Base-by-base conservation (phyloP, 2,329 filamentous ascomycete species). In the Penicillium sclerotiorum region DNA sequence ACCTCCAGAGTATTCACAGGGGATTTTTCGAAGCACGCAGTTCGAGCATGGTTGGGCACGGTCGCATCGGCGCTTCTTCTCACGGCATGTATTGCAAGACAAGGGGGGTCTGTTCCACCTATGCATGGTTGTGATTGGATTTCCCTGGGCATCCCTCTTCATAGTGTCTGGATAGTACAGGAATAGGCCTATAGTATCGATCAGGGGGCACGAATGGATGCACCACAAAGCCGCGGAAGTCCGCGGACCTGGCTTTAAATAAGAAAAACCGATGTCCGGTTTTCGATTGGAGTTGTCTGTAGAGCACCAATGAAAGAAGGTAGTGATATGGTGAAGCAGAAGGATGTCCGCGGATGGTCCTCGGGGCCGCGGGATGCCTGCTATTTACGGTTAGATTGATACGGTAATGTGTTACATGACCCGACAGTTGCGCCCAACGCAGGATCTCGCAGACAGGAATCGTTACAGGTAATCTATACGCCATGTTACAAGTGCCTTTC, bases 41-140 rank as follows among this genome's bases (percentile, higher is more conserved):
- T 58, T 64, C 8, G 53, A 56, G 28, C 59, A 63, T 18, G 61
- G 61, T 18, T 57, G 53, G 12, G 20, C 23, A 15, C 59, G 55
- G 43, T 63, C 53, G 35, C 60, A 63, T 8, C 60, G 55, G 11
- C 56, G 50, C 38, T 63, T 62, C 44, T 60, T 59, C 15, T 54
- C 50, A 8, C 60, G 55, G 39, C 61, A 63, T 11, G 49, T 41
- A 5, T 20, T 33, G 27, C 60, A 64, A 5, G 58, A 59, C 21
- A 58, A 17, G 2, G 55, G 43, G 9, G 55, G 53, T 22, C 51
- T 43, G 12, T 43, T 49, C 56, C 54, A 56, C 28, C 40, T 20
- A 15, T 46, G 39, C 8, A 47, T 42, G 69, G 72, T 83, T 64
- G 51, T 74, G 71, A 61, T 47, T 3, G 51, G 46, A 15, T 48